Evolutionary conservation across 495 filamentous ascomycete species (phyloP).

Genomic region (Aspergillus asperescens): DNA sequence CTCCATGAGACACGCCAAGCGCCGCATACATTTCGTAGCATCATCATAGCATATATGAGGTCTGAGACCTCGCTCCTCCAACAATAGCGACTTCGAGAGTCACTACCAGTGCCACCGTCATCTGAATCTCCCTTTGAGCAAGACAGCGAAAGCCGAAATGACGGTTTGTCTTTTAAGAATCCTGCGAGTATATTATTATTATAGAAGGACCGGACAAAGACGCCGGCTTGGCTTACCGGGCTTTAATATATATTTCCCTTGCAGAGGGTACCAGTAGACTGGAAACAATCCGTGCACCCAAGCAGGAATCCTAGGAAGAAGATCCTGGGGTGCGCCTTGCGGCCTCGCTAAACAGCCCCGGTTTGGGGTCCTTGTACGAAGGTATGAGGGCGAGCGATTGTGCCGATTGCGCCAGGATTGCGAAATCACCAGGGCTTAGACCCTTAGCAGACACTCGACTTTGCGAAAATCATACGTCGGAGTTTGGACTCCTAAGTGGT

Average conservation of each 20-base stretch:
- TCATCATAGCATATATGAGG: background rate
- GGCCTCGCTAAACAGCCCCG: background rate
- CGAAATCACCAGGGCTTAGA: background rate
- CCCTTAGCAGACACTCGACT: too few species aligned
- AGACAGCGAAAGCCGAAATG: background rate
- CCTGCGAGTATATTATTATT: background rate
- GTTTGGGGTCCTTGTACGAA: background rate
- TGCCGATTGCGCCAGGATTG: background rate
- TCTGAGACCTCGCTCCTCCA: too few species aligned
- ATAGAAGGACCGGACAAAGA: background rate
- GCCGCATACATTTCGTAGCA: background rate
- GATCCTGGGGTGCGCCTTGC: background rate
- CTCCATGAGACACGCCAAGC: conserved; percentile 8
- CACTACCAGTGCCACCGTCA: too few species aligned
- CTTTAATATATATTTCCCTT: background rate
- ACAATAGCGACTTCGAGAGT: too few species aligned
- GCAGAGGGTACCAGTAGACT: conserved; percentile 2
- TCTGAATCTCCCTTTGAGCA: background rate
- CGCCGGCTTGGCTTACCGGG: background rate
- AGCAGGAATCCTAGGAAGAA: background rate
- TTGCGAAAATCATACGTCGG: too few species aligned
- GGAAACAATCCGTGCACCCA: conserved; percentile 11
- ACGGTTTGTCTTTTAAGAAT: background rate
- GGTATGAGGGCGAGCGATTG: too few species aligned
- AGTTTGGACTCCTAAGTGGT: too few species aligned